Percentiles rank a stretch among this genome's conserved stretches.
Conservation (phyloP, 768 basidiomycete genomes). For the Podaxis sp. region DNA sequence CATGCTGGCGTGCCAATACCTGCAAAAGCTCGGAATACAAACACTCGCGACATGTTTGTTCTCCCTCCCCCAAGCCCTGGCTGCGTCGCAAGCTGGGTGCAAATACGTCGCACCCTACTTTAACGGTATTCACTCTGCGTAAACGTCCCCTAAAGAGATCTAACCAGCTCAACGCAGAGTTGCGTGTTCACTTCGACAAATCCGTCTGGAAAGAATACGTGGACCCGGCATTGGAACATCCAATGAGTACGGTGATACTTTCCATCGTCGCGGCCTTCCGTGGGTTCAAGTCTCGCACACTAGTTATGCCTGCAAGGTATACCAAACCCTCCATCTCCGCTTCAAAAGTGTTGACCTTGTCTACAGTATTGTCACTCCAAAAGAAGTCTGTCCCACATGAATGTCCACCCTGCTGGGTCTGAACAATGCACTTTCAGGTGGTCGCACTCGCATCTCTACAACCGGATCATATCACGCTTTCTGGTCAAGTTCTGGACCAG, state of each 20-base stretch:
- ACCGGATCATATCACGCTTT: conserved; percentile 41
- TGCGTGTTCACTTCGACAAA: conserved; percentile 43
- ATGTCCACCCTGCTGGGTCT: background rate
- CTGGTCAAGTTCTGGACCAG: conserved; percentile 34
- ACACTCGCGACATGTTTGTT: conserved; percentile 55
- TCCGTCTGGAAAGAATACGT: conserved; percentile 33
- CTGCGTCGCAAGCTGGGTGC: conserved; percentile 49
- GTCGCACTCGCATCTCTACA: conserved; percentile 35
- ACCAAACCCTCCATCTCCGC: background rate
- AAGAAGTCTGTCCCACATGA: background rate
- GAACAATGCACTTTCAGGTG: conserved; percentile 22
- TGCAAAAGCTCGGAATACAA: conserved; percentile 41
- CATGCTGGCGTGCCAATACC: conserved; percentile 42
- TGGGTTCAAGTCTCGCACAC: conserved; percentile 30
- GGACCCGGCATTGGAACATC: conserved; percentile 35
- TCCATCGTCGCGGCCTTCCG: conserved; percentile 35
- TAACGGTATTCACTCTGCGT: conserved; percentile 34
- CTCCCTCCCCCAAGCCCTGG: conserved; percentile 49
- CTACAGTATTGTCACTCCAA: background rate
- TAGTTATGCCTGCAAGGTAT: conserved; percentile 49
- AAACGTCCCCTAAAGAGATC: background rate
- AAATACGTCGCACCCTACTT: conserved; percentile 52
- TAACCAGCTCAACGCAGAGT: conserved; percentile 22
- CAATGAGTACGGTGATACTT: conserved; percentile 34
- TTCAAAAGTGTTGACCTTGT: background rate